A percentile compares a stretch with the other conserved stretches of the same genome.
Evolutionary conservation across 306 rosid species (phyloP).

Genomic region (Medicago lupulina): DNA sequence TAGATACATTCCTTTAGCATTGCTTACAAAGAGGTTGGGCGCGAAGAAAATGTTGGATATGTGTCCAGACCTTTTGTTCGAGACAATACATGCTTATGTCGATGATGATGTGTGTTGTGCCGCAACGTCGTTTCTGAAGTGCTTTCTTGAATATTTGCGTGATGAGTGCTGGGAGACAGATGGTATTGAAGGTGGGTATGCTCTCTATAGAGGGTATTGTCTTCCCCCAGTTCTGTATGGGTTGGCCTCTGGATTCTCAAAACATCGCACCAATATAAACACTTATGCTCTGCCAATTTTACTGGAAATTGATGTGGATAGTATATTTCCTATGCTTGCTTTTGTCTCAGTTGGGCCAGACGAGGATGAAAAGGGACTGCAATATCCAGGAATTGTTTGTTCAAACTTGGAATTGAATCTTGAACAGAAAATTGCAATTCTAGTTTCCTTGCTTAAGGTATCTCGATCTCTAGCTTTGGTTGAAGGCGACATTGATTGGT

Average conservation of each 20-base stretch:
- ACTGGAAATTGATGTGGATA: slow-evolving; percentile 84
- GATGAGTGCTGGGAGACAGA: slow-evolving; percentile 88
- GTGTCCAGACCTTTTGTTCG: slow-evolving; percentile 68
- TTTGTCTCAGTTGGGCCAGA: slow-evolving; percentile 72
- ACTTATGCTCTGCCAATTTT: slow-evolving; percentile 87
- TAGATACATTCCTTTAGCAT: slow-evolving; percentile 88
- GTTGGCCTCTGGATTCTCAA: slow-evolving; percentile 90
- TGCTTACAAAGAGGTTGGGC: slow-evolving; percentile 87
- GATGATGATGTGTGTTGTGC: slow-evolving; percentile 98
- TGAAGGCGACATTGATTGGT: slow-evolving; percentile 94
- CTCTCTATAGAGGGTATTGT: slow-evolving; percentile 74
- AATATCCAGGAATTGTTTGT: slow-evolving; percentile 54
- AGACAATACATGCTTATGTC: slow-evolving; percentile 71
- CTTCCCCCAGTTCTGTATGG: slow-evolving; percentile 79
- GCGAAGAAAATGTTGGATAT: slow-evolving; percentile 72
- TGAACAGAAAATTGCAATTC: slow-evolving; percentile 90
- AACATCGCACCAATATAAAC: slow-evolving; percentile 89
- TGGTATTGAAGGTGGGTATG: slow-evolving; percentile 89
- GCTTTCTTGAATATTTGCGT: slow-evolving; percentile 85
- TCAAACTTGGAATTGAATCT: slow-evolving; percentile 62
- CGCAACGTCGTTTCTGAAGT: slow-evolving; percentile 82
- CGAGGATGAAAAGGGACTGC: slow-evolving; percentile 49
- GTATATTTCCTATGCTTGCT: slow-evolving; percentile 87
- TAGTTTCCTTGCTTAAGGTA: slow-evolving; percentile 92
- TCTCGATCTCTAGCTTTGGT: slow-evolving; percentile 90